Evolutionary conservation across 139 green algal species (phyloP).

Genomic region (Volvox africanus): DNA sequence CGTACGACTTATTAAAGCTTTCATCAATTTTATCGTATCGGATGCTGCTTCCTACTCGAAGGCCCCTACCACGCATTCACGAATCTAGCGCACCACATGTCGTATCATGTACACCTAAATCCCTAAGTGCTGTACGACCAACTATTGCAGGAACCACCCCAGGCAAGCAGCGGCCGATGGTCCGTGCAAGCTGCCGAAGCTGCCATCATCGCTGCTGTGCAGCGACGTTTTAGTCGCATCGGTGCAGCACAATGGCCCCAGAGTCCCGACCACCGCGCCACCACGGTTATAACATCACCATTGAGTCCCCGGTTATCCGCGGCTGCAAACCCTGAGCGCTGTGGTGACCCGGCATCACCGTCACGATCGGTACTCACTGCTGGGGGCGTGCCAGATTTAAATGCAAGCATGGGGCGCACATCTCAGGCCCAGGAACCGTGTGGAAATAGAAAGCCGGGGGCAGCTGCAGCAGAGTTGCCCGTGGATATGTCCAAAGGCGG

Average conservation of each 20-base stretch:
- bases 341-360: neutral
- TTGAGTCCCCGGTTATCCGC: neutral
- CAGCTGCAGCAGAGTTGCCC: neutral
- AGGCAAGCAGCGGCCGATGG: no score
- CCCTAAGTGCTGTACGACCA: no score
- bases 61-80: no score
- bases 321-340: neutral
- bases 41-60: no score
- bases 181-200: slow-evolving; percentile 1
- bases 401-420: no score
- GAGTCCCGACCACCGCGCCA: neutral
- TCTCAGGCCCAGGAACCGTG: no score
- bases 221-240: neutral
- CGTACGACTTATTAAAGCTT: no score
- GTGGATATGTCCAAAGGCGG: neutral
- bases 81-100: no score
- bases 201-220: neutral
- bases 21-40: no score
- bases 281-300: neutral
- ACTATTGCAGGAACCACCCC: no score
- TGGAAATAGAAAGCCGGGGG: neutral
- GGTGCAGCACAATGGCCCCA: neutral
- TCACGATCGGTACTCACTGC: neutral
- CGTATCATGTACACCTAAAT: no score
- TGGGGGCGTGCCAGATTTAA: neutral